These are phyloP conservation scores for Irpex lacteus DNA, from an alignment of 1,284 basidiomycete species.

Conservation along the genomic window DNA sequence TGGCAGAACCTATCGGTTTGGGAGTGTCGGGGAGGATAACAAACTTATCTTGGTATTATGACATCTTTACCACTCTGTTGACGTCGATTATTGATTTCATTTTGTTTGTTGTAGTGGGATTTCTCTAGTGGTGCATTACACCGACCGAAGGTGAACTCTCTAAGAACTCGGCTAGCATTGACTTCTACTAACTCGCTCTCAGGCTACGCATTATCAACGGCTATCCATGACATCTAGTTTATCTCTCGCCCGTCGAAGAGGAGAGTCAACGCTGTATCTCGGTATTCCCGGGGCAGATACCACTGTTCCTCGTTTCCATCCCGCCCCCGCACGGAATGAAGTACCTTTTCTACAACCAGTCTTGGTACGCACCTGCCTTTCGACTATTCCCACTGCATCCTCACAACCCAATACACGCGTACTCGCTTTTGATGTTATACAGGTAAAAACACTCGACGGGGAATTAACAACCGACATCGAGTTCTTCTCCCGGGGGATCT, in stretches of 20 bases:
- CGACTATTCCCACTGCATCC: not conserved
- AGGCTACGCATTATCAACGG: constrained; percentile 55
- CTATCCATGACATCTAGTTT: constrained; percentile 73
- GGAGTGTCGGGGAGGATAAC: constrained; percentile 92
- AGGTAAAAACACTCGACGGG: constrained; percentile 79
- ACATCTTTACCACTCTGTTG: not conserved
- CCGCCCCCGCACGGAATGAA: constrained; percentile 85
- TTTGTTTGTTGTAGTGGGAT: constrained; percentile 69
- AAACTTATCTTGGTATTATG: constrained; percentile 74
- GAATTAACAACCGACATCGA: constrained; percentile 70
- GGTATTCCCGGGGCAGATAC: constrained; percentile 30
- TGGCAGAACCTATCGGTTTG: constrained; percentile 86
- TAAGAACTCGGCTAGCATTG: not conserved
- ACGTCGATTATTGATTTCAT: not conserved
- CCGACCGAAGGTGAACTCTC: constrained; percentile 52
- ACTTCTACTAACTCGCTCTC: not conserved
- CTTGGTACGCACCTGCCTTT: constrained; percentile 49
- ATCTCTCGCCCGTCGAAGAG: constrained; percentile 59
- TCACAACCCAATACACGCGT: too few relatives aligned
- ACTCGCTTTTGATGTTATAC: not conserved
- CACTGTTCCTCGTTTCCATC: constrained; percentile 65
- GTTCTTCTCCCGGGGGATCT: constrained; percentile 73
- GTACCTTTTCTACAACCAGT: constrained; percentile 91
- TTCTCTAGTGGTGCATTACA: constrained; percentile 80
- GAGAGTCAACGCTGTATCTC: constrained; percentile 55